Conservation (phyloP, 192 early-diverging fungal genomes). For the Rhizoclosmatium globosum region DNA sequence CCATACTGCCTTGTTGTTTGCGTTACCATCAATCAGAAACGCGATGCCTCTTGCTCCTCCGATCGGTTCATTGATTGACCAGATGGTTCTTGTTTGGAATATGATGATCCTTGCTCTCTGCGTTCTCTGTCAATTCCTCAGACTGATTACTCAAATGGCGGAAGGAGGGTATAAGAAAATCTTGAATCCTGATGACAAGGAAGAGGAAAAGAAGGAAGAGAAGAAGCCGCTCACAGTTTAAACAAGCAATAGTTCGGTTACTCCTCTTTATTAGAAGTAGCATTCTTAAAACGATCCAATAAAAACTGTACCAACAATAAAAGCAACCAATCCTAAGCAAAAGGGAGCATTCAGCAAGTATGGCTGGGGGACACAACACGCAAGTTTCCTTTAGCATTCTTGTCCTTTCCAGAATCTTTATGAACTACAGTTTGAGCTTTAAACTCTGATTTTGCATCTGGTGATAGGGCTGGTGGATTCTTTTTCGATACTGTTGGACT, state of each 20-base stretch:
- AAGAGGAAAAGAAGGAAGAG: too few relatives aligned
- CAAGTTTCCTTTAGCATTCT: constrained; percentile 3
- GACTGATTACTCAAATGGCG: background rate
- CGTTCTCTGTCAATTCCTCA: background rate
- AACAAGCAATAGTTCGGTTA: too few relatives aligned
- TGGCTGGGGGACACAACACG: background rate
- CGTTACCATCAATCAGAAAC: constrained; percentile 8
- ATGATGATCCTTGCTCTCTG: constrained; percentile 16
- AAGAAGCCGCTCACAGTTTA: too few relatives aligned
- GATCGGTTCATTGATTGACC: constrained; percentile 7
- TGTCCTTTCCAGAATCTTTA: background rate
- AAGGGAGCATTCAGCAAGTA: constrained; percentile 26
- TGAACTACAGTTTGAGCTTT: background rate
- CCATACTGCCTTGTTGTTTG: background rate
- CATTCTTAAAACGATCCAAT: too few relatives aligned
- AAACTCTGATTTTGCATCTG: background rate
- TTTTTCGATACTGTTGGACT: background rate
- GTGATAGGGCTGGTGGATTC: background rate
- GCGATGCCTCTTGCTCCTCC: constrained; percentile 18
- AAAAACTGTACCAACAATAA: background rate
- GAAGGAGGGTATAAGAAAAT: too few relatives aligned
- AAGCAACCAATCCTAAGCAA: background rate
- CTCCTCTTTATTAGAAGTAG: too few relatives aligned
- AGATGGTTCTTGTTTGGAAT: constrained; percentile 18
- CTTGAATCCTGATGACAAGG: too few relatives aligned